phyloP scores from a whole-genome alignment of 2,329 filamentous ascomycete genomes.

The Coniochaeta sp. region DNA sequence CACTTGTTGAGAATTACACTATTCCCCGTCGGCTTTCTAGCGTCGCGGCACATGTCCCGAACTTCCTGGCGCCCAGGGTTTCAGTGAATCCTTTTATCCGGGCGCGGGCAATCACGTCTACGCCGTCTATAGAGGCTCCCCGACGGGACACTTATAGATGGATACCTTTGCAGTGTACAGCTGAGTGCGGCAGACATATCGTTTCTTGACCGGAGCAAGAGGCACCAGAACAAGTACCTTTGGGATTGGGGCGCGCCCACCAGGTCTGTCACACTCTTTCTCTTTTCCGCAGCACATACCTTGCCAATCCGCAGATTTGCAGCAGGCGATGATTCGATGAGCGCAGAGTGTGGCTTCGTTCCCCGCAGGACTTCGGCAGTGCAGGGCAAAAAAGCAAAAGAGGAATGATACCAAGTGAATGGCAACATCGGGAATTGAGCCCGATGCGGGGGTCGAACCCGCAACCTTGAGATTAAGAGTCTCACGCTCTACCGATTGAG shows the following conservation, averaged over 20 bases:
- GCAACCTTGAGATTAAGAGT: slow-evolving; percentile 6
- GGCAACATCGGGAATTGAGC: slow-evolving; percentile 26
- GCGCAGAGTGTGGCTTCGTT: no score
- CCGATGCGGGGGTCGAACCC: slow-evolving; percentile 32
- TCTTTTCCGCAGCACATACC: no score
- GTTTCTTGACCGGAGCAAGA: no score
- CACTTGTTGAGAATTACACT: no score
- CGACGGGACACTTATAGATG: background rate
- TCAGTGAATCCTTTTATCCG: background rate
- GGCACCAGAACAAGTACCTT: no score
- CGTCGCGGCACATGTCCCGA: background rate
- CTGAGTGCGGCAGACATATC: no score
- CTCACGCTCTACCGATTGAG: slow-evolving; percentile 5
- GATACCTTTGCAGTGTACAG: no score
- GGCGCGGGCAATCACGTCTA: background rate
- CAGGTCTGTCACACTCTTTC: no score
- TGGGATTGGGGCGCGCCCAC: no score
- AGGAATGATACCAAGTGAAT: background rate
- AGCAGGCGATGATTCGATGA: no score
- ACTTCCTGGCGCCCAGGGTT: background rate
- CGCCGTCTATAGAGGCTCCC: background rate
- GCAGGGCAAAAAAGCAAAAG: background rate
- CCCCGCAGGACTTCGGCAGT: no score
- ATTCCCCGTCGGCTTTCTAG: background rate
- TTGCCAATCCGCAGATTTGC: no score